phyloP scores from a whole-genome alignment of 192 early-diverging fungal species.

The Gonapodya prolifera region DNA sequence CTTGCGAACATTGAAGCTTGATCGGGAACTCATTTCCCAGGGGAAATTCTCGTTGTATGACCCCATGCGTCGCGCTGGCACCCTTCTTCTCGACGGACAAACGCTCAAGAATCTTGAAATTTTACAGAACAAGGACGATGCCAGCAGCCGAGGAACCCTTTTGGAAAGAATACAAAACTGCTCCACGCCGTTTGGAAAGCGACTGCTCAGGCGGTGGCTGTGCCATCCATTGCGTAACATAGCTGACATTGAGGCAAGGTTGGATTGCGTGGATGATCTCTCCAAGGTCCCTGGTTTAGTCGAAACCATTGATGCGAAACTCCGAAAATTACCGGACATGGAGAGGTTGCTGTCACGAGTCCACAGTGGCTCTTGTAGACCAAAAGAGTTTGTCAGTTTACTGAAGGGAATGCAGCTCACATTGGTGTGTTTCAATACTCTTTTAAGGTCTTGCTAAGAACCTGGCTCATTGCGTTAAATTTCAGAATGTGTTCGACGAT shows the following conservation, averaged over 20 bases:
- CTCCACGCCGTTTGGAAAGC: constrained; percentile 78
- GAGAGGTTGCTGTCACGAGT: constrained; percentile 85
- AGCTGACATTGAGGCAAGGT: constrained; percentile 60
- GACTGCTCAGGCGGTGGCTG: constrained; percentile 41
- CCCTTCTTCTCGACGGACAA: constrained; percentile 83
- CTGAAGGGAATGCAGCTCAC: constrained; percentile 19
- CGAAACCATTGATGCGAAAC: constrained; percentile 14
- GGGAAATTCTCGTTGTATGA: constrained; percentile 74
- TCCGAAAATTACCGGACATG: constrained; percentile 59
- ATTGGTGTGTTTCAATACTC: background rate
- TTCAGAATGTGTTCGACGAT: constrained; percentile 19
- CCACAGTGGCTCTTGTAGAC: constrained; percentile 70
- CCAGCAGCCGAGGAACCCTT: constrained; percentile 62
- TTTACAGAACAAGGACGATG: constrained; percentile 70
- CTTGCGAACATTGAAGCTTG: constrained; percentile 75
- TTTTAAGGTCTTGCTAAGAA: background rate
- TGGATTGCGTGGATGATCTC: constrained; percentile 83
- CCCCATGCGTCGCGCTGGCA: constrained; percentile 58
- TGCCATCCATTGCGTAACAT: constrained; percentile 6
- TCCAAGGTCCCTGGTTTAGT: constrained; percentile 18
- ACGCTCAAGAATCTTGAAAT: constrained; percentile 88
- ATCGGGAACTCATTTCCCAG: constrained; percentile 69
- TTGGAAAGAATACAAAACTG: constrained; percentile 76
- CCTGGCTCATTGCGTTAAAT: background rate
- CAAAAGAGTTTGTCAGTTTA: constrained; percentile 67